Percentiles rank a stretch among this genome's conserved stretches.
These are phyloP conservation scores for Tricholoma terreum DNA, from an alignment of 768 basidiomycete genomes.

Conservation along the genomic window DNA sequence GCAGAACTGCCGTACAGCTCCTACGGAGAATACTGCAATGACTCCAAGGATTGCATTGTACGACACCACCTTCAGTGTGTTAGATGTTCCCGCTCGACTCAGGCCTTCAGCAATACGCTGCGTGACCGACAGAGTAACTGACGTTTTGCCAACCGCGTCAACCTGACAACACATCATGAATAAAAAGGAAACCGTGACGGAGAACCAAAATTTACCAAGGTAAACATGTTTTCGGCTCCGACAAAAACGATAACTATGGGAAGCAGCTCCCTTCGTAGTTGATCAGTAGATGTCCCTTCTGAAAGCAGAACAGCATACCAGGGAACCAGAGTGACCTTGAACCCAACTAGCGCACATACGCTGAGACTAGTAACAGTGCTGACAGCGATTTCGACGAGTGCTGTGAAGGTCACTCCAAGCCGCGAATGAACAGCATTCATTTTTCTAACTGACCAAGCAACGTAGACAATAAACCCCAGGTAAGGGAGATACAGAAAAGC, in stretches of 20 bases:
- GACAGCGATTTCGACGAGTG: conserved; percentile 84
- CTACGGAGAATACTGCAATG: conserved; percentile 69
- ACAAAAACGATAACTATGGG: conserved; percentile 95
- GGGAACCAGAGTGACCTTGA: conserved; percentile 86
- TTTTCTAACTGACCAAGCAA: conserved; percentile 68
- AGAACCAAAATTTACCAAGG: conserved; percentile 54
- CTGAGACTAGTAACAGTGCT: conserved; percentile 94
- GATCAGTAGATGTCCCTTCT: not conserved
- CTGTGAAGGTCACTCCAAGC: conserved; percentile 89
- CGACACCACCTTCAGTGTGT: conserved; percentile 86
- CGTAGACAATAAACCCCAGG: conserved; percentile 69
- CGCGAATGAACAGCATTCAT: conserved; percentile 89
- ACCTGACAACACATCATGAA: conserved; percentile 47
- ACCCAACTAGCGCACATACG: conserved; percentile 87
- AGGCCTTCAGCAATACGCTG: conserved; percentile 90
- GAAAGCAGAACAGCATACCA: conserved; percentile 49
- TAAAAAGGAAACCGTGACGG: conserved; percentile 14
- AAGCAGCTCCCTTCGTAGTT: conserved; percentile 65
- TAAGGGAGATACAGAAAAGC: conserved; percentile 77
- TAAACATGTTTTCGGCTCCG: conserved; percentile 97
- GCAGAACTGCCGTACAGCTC: conserved; percentile 90
- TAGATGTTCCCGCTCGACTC: conserved; percentile 85
- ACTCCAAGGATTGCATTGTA: conserved; percentile 80
- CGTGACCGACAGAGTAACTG: conserved; percentile 84
- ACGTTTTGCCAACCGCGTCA: conserved; percentile 80